A percentile compares a stretch with the other conserved stretches of the same genome.
phyloP scores from a whole-genome alignment of 768 basidiomycete species.

The Cystofilobasidium macerans region DNA sequence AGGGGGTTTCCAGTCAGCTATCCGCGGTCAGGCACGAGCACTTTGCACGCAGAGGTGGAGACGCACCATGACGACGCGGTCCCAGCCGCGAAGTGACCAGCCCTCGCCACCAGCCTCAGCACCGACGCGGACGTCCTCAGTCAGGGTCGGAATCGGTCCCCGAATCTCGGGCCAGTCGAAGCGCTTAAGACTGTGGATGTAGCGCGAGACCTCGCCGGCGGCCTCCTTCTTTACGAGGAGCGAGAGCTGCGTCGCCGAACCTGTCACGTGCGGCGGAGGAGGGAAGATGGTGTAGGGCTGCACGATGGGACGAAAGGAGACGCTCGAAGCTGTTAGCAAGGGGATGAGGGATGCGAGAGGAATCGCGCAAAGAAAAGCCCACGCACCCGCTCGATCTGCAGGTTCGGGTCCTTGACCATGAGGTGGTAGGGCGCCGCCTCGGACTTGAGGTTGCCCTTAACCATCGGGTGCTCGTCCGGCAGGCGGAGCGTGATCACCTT shows the following conservation, averaged over 20 bases:
- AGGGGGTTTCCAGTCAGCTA: neutral
- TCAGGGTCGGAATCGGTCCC: constrained; percentile 17
- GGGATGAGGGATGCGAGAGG: neutral
- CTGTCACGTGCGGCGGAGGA: constrained; percentile 19
- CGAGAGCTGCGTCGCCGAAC: constrained; percentile 14
- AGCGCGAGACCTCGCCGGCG: constrained; percentile 19
- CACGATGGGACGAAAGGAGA: neutral
- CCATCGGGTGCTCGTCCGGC: constrained; percentile 23
- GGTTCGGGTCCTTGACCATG: constrained; percentile 25
- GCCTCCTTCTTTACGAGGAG: constrained; percentile 25
- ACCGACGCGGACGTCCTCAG: constrained; percentile 12
- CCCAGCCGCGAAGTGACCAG: constrained; percentile 22
- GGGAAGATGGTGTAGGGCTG: constrained; percentile 27
- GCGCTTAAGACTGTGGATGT: constrained; percentile 20
- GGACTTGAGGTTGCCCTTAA: constrained; percentile 17
- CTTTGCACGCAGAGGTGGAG: neutral
- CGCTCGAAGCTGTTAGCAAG: too few relatives aligned
- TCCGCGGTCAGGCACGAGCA: neutral
- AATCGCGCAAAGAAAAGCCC: neutral
- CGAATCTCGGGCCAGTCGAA: constrained; percentile 24
- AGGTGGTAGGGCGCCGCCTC: constrained; percentile 18
- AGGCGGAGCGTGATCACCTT: constrained; percentile 23
- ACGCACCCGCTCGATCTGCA: constrained; percentile 25
- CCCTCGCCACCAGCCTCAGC: constrained; percentile 12
- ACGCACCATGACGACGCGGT: constrained; percentile 25